A percentile compares a stretch with the other conserved stretches of the same genome.
These are phyloP conservation scores for Takashimella tepidaria DNA, from an alignment of 1,284 basidiomycete genomes.

Conservation along the genomic window DNA sequence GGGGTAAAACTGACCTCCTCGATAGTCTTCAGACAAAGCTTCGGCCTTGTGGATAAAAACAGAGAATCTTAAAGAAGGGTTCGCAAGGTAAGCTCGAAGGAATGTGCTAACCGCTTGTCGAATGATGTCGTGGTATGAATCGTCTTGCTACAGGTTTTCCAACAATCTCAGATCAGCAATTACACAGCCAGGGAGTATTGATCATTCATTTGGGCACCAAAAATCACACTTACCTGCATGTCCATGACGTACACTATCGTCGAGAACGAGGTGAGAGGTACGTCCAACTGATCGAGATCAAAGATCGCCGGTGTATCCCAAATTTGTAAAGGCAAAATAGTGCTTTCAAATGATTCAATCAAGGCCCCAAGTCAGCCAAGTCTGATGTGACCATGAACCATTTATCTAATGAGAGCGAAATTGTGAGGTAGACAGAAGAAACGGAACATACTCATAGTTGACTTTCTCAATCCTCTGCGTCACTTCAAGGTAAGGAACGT, in stretches of 20 bases:
- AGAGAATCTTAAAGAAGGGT: constrained; percentile 75
- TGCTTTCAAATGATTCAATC: constrained; percentile 52
- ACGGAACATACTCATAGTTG: constrained; percentile 77
- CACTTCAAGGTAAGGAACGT: constrained; percentile 86
- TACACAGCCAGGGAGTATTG: constrained; percentile 1
- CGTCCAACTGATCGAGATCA: constrained; percentile 67
- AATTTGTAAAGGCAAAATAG: constrained; percentile 85
- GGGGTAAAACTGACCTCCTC: constrained; percentile 60
- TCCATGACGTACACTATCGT: constrained; percentile 94
- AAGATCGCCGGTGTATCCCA: constrained; percentile 91
- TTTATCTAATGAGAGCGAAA: no score
- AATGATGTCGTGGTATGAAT: constrained; percentile 60
- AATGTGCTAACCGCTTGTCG: constrained; percentile 72
- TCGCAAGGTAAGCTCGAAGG: constrained; percentile 65
- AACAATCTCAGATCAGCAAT: constrained; percentile 32
- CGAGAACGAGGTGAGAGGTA: constrained; percentile 66
- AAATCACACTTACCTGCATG: constrained; percentile 75
- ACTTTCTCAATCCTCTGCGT: constrained; percentile 72
- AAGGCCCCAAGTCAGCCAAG: no score
- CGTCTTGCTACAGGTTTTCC: constrained; percentile 38
- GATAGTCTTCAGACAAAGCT: constrained; percentile 84
- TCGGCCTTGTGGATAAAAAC: constrained; percentile 97
- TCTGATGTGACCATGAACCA: no score
- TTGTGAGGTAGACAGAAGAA: no score
- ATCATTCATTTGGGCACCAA: neutral